Percentiles rank a stretch among this genome's conserved stretches.
These are phyloP conservation scores for Monosporozyma solicola DNA, from an alignment of 805 yeast genomes.

Conservation along the genomic window DNA sequence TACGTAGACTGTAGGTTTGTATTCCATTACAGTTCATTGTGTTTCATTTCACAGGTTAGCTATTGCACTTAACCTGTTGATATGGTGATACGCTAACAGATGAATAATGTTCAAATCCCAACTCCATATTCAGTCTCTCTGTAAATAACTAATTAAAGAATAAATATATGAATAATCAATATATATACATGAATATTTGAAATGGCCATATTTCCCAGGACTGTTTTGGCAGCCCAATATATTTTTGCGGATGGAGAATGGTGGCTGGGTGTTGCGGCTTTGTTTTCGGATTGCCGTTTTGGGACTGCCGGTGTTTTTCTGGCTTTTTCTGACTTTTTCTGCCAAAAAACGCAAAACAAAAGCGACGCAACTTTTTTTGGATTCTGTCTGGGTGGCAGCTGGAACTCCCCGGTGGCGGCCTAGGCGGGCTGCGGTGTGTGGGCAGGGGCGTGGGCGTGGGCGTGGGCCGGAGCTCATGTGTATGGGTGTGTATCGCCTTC, in stretches of 20 bases:
- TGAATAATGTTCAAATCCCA: too few relatives aligned
- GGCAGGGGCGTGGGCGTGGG: not conserved
- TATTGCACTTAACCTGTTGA: too few relatives aligned
- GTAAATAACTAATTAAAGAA: not conserved
- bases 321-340: too few relatives aligned
- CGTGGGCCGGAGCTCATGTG: not conserved
- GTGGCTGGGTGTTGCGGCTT: not conserved
- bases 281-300: not conserved
- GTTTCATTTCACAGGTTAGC: too few relatives aligned
- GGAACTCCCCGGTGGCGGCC: not conserved
- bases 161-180: too few relatives aligned
- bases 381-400: not conserved
- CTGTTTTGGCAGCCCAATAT: not conserved
- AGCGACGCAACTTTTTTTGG: not conserved
- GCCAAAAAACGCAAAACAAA: too few relatives aligned
- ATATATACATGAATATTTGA: too few relatives aligned
- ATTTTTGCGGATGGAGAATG: not conserved
- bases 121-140: not conserved
- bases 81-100: too few relatives aligned
- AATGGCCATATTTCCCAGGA: not conserved
- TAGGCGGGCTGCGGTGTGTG: not conserved
- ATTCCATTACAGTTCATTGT: too few relatives aligned
- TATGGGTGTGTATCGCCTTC: not conserved
- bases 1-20: constrained; percentile 51
- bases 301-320: not conserved